Base-by-base conservation (phyloP, 805 yeast species). In the Metschnikowia peoriensis region DNA sequence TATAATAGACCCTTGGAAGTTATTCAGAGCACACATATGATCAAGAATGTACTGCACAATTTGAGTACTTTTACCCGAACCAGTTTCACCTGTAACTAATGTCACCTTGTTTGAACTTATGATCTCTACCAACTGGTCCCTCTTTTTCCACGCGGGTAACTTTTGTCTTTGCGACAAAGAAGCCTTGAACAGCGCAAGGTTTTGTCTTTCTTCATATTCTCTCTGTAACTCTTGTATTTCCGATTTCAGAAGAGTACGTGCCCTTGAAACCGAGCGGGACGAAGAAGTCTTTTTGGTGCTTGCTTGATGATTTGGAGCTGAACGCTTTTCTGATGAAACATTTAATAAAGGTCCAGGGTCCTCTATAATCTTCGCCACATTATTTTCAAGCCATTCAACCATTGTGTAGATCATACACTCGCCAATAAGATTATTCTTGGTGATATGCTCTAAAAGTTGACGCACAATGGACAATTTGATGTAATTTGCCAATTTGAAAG, bases 61-160 rank as follows among this genome's bases (percentile, higher is more conserved):
- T 66, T 93, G 99, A 0, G 99, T 93, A 0, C 97, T 89, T 64
- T 93, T 93, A 60, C 98, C 98, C 1, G 97, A 92, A 61, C 98
- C 98, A 0, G 98, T 93, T 66, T 94, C 99, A 66, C 98, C 99
- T 1, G 98, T 93, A 38, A 93, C 80, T 35, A 93, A 70, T 8
- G 88, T 83, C 5, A 90, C 87, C 56, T 82, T 82, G 63, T 88
- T 80, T 0, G 73, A 54, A 29, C 76, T 73, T 4, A 93, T 82
- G 4, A 83, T 70, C 0, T 79, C 61, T 1, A 88, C 76, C 39
- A 93, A 75, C 6, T 80, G 75, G 0, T 78, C 68, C 49, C 74
- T 77, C 63, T 85, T 87, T 12, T 72, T 66, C 96, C 96, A 93
- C 0, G 98, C 98, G 0, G 99, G 98, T 34, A 93, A 70, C 8